phyloP scores from a whole-genome alignment of 129 eudicot species.

The Dittrichia graveolens region DNA sequence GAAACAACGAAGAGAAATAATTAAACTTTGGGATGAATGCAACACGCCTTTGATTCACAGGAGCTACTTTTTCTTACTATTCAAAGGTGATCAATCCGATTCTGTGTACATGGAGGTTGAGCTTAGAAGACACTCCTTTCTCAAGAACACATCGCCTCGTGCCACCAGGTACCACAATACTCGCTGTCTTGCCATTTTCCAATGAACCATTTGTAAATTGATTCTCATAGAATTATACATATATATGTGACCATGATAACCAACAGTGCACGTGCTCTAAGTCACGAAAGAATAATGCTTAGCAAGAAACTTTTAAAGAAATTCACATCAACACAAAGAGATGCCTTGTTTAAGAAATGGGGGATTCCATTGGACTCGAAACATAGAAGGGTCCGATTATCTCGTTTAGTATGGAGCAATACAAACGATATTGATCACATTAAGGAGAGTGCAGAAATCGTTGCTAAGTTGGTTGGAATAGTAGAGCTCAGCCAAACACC shows the following conservation, averaged over 20 bases:
- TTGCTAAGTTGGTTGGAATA: constrained; percentile 64
- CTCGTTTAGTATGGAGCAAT: constrained; percentile 53
- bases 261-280: constrained; percentile 53
- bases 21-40: constrained; percentile 82
- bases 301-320: constrained; percentile 59
- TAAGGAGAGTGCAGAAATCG: constrained; percentile 69
- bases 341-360: constrained; percentile 53
- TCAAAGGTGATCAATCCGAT: constrained; percentile 83
- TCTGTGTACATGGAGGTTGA: constrained; percentile 89
- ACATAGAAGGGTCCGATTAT: constrained; percentile 52
- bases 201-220: too few species aligned
- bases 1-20: constrained; percentile 62
- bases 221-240: too few species aligned
- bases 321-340: constrained; percentile 51
- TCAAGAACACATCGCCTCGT: constrained; percentile 37
- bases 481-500: constrained; percentile 44
- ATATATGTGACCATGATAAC: too few species aligned
- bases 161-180: constrained; percentile 50
- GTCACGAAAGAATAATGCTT: constrained; percentile 62
- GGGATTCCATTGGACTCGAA: constrained; percentile 58
- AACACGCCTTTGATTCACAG: constrained; percentile 72
- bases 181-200: neutral
- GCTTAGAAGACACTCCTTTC: constrained; percentile 66
- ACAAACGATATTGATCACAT: constrained; percentile 57
- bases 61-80: constrained; percentile 70